Percentiles rank a stretch among this genome's conserved stretches.
Conservation (phyloP, 495 filamentous ascomycete genomes). For the Neurospora africana region DNA sequence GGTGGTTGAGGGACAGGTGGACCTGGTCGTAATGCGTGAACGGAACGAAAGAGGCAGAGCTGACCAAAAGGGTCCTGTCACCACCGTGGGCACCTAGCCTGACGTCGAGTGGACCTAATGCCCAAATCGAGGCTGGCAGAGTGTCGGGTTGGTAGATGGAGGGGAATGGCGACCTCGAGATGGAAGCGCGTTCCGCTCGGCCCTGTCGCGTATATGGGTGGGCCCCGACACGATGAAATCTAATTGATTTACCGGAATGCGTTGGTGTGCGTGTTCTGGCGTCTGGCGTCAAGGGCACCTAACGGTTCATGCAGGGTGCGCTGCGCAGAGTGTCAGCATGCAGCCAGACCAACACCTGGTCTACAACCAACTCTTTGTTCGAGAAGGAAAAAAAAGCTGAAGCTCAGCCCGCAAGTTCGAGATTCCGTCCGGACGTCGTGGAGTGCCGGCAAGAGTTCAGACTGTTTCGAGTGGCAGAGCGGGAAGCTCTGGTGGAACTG, state of each 20-base stretch:
- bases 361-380: neutral
- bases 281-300: neutral
- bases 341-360: neutral
- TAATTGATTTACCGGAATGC: neutral
- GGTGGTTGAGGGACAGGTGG: constrained; percentile 1
- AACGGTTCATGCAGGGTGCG: neutral
- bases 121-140: constrained; percentile 15
- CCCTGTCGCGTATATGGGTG: neutral
- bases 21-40: neutral
- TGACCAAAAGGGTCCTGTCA: constrained; percentile 7
- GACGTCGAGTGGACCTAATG: constrained; percentile 12
- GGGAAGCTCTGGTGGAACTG: neutral
- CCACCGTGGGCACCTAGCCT: constrained; percentile 3
- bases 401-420: neutral
- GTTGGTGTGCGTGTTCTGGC: neutral
- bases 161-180: neutral
- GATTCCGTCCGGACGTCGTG: neutral
- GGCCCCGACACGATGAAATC: neutral
- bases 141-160: constrained; percentile 1
- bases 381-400: neutral
- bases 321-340: neutral
- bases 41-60: neutral
- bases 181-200: neutral
- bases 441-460: neutral
- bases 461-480: neutral